A percentile compares a stretch with the other conserved stretches of the same genome.
phyloP scores from a whole-genome alignment of 2,329 filamentous ascomycete genomes.

The Penicillium italicum region DNA sequence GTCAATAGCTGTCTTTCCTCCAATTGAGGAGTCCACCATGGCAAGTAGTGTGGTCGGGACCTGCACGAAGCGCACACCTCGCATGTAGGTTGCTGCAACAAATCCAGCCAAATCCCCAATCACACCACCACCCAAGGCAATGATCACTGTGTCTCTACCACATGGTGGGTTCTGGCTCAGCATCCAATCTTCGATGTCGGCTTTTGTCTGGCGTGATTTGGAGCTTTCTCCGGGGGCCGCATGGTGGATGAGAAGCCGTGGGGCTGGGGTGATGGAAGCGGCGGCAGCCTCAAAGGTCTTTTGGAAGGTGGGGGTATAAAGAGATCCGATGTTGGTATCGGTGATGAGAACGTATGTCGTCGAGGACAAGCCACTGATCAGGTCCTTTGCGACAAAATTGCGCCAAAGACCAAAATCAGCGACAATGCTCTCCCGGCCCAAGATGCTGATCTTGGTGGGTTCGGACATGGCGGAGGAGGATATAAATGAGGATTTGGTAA shows the following conservation, averaged over 20 bases:
- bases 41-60: conserved; percentile 90
- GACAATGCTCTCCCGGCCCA: conserved; percentile 85
- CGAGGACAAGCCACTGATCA: conserved; percentile 71
- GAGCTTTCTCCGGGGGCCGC: conserved; percentile 91
- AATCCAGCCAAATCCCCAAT: conserved; percentile 98
- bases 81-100: conserved; percentile 97
- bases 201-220: conserved; percentile 90
- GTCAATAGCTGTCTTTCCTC: conserved; percentile 97
- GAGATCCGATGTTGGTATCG: conserved; percentile 81
- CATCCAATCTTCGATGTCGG: conserved; percentile 97
- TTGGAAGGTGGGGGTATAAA: conserved; percentile 77
- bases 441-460: conserved; percentile 68
- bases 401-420: conserved; percentile 90
- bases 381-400: conserved; percentile 73
- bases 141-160: conserved; percentile 89
- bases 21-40: conserved; percentile 98
- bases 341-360: conserved; percentile 96
- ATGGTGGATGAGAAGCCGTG: conserved; percentile 76
- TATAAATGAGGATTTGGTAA: conserved; percentile 9
- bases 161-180: conserved; percentile 75
- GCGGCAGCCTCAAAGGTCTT: conserved; percentile 57
- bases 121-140: conserved; percentile 91
- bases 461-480: conserved; percentile 30
- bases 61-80: conserved; percentile 91
- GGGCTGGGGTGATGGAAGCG: conserved; percentile 46